Evolutionary conservation across 371 early-diverging fungal genomes (phyloP).

Genomic region (Saksenaea oblongispora): DNA sequence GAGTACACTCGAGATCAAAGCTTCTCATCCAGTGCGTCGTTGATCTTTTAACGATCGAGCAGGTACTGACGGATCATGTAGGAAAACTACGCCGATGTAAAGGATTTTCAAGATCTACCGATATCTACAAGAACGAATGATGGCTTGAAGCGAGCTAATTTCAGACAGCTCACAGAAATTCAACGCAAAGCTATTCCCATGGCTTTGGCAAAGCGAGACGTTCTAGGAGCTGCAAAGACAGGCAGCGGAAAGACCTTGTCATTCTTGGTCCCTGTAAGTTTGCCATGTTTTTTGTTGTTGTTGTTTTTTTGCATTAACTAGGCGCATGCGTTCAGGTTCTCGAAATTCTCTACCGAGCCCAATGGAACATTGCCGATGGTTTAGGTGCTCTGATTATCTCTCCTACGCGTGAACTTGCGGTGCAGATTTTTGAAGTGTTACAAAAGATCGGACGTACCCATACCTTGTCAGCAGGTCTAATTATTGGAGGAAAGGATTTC

Average conservation of each 20-base stretch:
- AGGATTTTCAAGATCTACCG: slow-evolving; percentile 67
- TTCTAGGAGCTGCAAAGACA: slow-evolving; percentile 98
- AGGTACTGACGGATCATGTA: slow-evolving; percentile 10
- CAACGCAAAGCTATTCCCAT: slow-evolving; percentile 93
- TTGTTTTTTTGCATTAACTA: neutral
- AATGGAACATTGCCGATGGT: slow-evolving; percentile 87
- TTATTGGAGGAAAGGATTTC: slow-evolving; percentile 96
- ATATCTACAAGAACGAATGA: slow-evolving; percentile 64
- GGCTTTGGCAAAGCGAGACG: slow-evolving; percentile 84
- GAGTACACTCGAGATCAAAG: slow-evolving; percentile 32
- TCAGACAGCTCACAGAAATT: slow-evolving; percentile 95
- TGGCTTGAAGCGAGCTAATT: slow-evolving; percentile 79
- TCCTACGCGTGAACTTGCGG: slow-evolving; percentile 98
- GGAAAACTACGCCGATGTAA: slow-evolving; percentile 34
- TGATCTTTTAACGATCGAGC: neutral
- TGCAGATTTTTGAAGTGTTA: slow-evolving; percentile 96
- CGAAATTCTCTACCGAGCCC: slow-evolving; percentile 78
- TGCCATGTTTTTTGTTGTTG: neutral
- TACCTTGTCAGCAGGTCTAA: slow-evolving; percentile 91
- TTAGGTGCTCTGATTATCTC: slow-evolving; percentile 94
- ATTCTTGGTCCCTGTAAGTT: slow-evolving; percentile 92
- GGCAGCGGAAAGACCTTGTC: slow-evolving; percentile 99
- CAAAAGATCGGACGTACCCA: slow-evolving; percentile 85
- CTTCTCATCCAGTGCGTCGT: slow-evolving; percentile 35
- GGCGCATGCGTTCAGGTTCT: slow-evolving; percentile 54